Conservation (phyloP, 768 basidiomycete genomes). For the Sutorius australiensis region DNA sequence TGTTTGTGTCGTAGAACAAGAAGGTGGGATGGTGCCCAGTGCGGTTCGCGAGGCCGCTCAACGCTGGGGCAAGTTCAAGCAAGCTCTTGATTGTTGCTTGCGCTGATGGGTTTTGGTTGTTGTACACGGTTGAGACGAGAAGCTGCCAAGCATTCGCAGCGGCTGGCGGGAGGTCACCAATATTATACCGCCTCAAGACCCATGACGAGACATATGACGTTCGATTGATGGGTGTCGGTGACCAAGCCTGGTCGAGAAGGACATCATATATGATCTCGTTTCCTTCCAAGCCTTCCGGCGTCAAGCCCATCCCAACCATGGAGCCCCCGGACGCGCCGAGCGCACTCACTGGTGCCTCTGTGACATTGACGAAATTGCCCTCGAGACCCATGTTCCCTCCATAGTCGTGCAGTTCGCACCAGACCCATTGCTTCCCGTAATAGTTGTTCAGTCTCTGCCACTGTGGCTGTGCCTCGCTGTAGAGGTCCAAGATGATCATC, state of each 20-base stretch:
- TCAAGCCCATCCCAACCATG: slow-evolving; percentile 39
- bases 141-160: slow-evolving; percentile 35
- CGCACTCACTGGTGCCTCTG: slow-evolving; percentile 31
- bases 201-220: slow-evolving; percentile 32
- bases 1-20: slow-evolving; percentile 37
- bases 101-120: slow-evolving; percentile 30
- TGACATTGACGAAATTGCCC: slow-evolving; percentile 36
- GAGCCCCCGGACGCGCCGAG: slow-evolving; percentile 28
- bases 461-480: slow-evolving; percentile 38
- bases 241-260: slow-evolving; percentile 42
- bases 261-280: slow-evolving; percentile 43
- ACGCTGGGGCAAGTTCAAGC: slow-evolving; percentile 34
- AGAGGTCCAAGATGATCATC: slow-evolving; percentile 42
- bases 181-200: slow-evolving; percentile 35
- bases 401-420: slow-evolving; percentile 40
- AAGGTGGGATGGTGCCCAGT: slow-evolving; percentile 33
- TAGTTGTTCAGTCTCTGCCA: slow-evolving; percentile 39
- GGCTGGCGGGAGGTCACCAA: slow-evolving; percentile 22
- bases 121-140: slow-evolving; percentile 38
- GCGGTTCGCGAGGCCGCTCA: slow-evolving; percentile 33
- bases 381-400: slow-evolving; percentile 39
- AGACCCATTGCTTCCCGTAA: slow-evolving; percentile 40
- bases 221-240: slow-evolving; percentile 30
- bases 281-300: slow-evolving; percentile 40
- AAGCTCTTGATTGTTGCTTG: slow-evolving; percentile 38